Percentiles rank a stretch among this genome's conserved stretches.
These are phyloP conservation scores for Termitomyces bulborhizus DNA, from an alignment of 768 basidiomycete genomes.

Conservation along the genomic window DNA sequence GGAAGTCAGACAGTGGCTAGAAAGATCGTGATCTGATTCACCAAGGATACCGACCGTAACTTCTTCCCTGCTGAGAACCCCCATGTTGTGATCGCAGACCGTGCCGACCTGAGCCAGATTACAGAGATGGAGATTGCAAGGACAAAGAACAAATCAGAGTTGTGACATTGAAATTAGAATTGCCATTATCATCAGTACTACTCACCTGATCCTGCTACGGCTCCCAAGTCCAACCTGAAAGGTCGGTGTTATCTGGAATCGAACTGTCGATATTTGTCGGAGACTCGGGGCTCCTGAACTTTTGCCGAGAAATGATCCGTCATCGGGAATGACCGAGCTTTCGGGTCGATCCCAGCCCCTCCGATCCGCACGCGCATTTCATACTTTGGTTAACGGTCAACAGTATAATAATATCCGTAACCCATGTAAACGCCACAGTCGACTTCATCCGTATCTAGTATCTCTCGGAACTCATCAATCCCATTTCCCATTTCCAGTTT, in stretches of 20 bases:
- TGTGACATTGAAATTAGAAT: neutral
- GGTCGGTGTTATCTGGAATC: neutral
- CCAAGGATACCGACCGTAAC: constrained; percentile 48
- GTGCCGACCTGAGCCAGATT: neutral
- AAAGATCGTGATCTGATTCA: constrained; percentile 17
- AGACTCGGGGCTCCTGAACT: neutral
- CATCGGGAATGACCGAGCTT: neutral
- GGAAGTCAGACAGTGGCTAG: neutral
- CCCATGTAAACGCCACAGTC: too few relatives aligned
- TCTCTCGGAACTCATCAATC: too few relatives aligned
- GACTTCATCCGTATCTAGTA: too few relatives aligned
- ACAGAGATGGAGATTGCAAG: neutral
- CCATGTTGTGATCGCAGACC: constrained; percentile 5
- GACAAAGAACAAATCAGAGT: neutral
- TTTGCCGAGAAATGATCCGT: neutral
- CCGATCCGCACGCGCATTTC: too few relatives aligned
- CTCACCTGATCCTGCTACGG: neutral
- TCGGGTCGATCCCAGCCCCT: neutral
- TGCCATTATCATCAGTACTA: neutral
- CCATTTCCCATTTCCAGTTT: too few relatives aligned
- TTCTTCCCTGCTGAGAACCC: constrained; percentile 6
- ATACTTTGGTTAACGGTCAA: too few relatives aligned
- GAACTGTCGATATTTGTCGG: neutral
- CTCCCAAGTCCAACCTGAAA: constrained; percentile 1
- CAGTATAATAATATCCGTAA: too few relatives aligned